Evolutionary conservation across 495 filamentous ascomycete genomes (phyloP).

Genomic region (Hypoxylon lienhwacheense): DNA sequence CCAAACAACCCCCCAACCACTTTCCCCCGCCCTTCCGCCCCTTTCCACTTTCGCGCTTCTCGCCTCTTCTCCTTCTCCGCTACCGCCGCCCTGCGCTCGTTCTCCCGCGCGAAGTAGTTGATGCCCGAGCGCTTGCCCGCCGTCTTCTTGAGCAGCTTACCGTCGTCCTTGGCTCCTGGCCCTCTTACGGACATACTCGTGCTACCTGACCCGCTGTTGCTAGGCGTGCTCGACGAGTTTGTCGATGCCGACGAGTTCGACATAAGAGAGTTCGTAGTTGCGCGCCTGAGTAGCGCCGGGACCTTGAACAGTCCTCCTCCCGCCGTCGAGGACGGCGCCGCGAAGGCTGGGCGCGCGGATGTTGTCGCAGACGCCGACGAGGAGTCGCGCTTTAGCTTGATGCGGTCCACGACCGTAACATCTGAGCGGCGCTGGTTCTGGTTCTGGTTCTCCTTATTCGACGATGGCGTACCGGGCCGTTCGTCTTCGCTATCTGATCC

Average conservation of each 20-base stretch:
- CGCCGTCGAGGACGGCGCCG: slow-evolving; percentile 46
- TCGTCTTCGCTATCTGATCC: slow-evolving; percentile 49
- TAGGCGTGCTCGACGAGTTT: slow-evolving; percentile 37
- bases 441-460: slow-evolving; percentile 51
- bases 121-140: slow-evolving; percentile 62
- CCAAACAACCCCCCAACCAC: slow-evolving; percentile 56
- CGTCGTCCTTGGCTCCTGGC: slow-evolving; percentile 47
- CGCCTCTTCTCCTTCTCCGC: slow-evolving; percentile 64
- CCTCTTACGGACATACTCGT: slow-evolving; percentile 35
- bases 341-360: slow-evolving; percentile 62
- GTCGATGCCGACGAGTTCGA: slow-evolving; percentile 32
- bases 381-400: slow-evolving; percentile 69
- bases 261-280: slow-evolving; percentile 64
- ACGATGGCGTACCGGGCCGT: slow-evolving; percentile 28
- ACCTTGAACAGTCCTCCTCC: slow-evolving; percentile 60
- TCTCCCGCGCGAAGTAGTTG: slow-evolving; percentile 80
- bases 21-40: slow-evolving; percentile 53
- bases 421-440: slow-evolving; percentile 47
- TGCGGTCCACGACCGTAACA: slow-evolving; percentile 73
- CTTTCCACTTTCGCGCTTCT: slow-evolving; percentile 69
- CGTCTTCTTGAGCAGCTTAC: slow-evolving; percentile 69
- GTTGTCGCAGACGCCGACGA: slow-evolving; percentile 40
- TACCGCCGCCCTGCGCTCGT: slow-evolving; percentile 59
- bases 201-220: slow-evolving; percentile 40
- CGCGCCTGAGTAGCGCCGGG: slow-evolving; percentile 75